Evolutionary conservation across 2,329 filamentous ascomycete genomes (phyloP), one percentile per base, ranked within the genome.

Genomic region (Fusarium aywerte): DNA sequence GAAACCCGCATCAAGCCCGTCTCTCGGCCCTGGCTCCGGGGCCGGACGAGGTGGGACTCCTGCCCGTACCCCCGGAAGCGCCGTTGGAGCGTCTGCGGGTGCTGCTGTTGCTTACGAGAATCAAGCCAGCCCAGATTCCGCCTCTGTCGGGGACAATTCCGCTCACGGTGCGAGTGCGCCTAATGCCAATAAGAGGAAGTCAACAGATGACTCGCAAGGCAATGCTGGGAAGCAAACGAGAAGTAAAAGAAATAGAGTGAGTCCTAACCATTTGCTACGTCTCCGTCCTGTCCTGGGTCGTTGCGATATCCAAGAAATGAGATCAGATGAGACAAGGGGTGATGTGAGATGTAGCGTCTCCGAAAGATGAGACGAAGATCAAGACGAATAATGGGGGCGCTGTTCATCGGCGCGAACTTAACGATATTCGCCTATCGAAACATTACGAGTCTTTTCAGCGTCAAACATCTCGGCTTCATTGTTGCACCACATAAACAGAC

Each of bases 231-330:
- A 83, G 75, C 83, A 85, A 77, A 85, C 86, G 76, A 78, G 86
- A 69, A 87, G 84, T 75, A 89, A 88, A 74, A 82, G 86, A 60
- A 89, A 88, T 67, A 78, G 86, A 74, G 84, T 86, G 69, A 78
- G 83, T 82, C 43, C 45, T 53, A 45, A 33, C 36, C 35, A 40
- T 62, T 57, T 44, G 50, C 49, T 54, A 36, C 18, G 29, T 56
- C 54, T 38, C 32, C n/a, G 33, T 33, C 53, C 48, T 23, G 23
- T 18, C 27, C 35, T 16, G n/a, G n/a, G 13, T 52, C 51, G 27
- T 32, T 25, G 35, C 51, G 35, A 35, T 31, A 27, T 27, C 31
- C 42, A 43, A 48, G 62, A 54, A 29, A 43, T 58, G 47, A 60
- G 60, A 64, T 60, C 51, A 27, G 53, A 45, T 52, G 50, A 56